phyloP scores from a whole-genome alignment of 306 rosid genomes.

The Prunus campanulata region DNA sequence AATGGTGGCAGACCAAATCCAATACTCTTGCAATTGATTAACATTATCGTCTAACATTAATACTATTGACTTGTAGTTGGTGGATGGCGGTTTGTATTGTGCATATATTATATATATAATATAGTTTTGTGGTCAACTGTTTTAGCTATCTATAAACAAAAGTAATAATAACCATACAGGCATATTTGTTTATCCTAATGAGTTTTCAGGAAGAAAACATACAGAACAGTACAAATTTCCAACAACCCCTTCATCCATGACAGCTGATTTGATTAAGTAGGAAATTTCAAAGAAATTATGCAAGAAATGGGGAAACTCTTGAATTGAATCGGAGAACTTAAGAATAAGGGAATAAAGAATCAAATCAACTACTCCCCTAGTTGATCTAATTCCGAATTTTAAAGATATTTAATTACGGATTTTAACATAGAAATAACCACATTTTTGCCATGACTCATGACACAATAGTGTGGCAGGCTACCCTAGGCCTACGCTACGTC shows the following conservation, averaged over 20 bases:
- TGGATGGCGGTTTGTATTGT: not conserved
- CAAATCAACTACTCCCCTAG: no score
- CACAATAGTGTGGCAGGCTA: no score
- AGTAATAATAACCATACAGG: not conserved
- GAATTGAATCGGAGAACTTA: no score
- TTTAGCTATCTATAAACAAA: not conserved
- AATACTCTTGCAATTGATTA: not conserved
- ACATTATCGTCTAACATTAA: constrained; percentile 9
- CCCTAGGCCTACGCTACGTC: no score
- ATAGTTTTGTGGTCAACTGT: constrained; percentile 8
- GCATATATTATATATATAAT: not conserved
- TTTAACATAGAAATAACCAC: no score
- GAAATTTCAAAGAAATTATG: not conserved
- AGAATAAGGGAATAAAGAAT: no score
- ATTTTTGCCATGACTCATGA: no score
- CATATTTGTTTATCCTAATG: not conserved
- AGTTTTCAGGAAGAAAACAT: not conserved
- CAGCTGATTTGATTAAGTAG: not conserved
- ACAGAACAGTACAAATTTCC: not conserved
- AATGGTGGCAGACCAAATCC: constrained; percentile 23
- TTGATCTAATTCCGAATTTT: no score
- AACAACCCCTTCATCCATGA: constrained; percentile 2
- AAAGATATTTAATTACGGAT: no score
- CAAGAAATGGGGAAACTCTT: no score
- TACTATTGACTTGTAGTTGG: constrained; percentile 13